Conservation (phyloP, 2,329 filamentous ascomycete genomes). For the Fusarium burgessii region DNA sequence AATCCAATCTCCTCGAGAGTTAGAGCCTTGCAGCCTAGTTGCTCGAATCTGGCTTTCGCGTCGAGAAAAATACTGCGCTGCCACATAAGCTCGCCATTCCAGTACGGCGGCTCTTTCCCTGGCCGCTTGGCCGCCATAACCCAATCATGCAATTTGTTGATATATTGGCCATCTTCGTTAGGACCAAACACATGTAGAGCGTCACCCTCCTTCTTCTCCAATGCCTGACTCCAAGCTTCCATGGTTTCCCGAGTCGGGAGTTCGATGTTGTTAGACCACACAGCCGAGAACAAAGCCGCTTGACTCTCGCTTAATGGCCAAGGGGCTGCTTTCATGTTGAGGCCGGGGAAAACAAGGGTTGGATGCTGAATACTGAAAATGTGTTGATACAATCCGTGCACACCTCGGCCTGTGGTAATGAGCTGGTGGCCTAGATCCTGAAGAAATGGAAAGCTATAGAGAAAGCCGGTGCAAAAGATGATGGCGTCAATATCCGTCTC, state of each 20-base stretch:
- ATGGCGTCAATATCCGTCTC: slow-evolving; percentile 79
- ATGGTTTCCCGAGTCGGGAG: slow-evolving; percentile 75
- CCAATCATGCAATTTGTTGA: slow-evolving; percentile 77
- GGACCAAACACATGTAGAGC: slow-evolving; percentile 48
- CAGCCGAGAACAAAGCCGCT: slow-evolving; percentile 78
- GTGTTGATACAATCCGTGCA: slow-evolving; percentile 81
- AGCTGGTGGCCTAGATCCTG: slow-evolving; percentile 60
- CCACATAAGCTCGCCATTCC: slow-evolving; percentile 80
- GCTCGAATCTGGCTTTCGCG: slow-evolving; percentile 79
- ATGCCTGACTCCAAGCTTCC: slow-evolving; percentile 73
- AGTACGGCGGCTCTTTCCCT: slow-evolving; percentile 77
- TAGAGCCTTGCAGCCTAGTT: slow-evolving; percentile 72
- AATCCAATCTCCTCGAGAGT: slow-evolving; percentile 80
- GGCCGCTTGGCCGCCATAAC: slow-evolving; percentile 60
- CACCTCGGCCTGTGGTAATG: slow-evolving; percentile 75
- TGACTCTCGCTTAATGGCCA: slow-evolving; percentile 86
- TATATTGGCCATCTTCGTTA: slow-evolving; percentile 71
- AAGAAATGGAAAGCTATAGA: slow-evolving; percentile 85
- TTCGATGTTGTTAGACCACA: slow-evolving; percentile 77
- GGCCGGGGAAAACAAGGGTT: slow-evolving; percentile 79
- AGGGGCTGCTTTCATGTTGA: slow-evolving; percentile 88
- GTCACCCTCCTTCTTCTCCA: slow-evolving; percentile 66
- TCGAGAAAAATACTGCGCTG: slow-evolving; percentile 74
- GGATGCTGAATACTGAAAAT: slow-evolving; percentile 81
- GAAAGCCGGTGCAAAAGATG: slow-evolving; percentile 90